Evolutionary conservation across 2,329 filamentous ascomycete species (phyloP), one percentile per base, ranked within the genome.

Genomic region (Monilinia laxa): DNA sequence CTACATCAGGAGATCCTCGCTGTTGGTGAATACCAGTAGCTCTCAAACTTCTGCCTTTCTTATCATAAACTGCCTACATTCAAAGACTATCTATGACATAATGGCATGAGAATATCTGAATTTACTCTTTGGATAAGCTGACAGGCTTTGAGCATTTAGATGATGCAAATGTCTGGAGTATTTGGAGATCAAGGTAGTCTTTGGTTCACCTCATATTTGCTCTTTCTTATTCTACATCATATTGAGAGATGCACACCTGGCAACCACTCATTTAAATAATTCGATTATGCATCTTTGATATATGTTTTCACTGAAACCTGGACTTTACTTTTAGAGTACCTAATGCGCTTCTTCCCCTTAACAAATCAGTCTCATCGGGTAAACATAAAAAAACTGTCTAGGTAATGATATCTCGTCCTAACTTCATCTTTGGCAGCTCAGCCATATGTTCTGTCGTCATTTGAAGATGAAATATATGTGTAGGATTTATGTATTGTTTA

Each of bases 1-100:
- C 25, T 31, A 10, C 7, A 59, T 35, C 57, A 58, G 23, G 14
- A 23, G 14, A 23, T 57, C 35, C 28, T 49, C 18, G 18, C n/a
- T 14, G 35, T n/a, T 16, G 57, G 45, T 60, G 57, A 60, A 49
- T 60, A n/a, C n/a, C n/a, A n/a, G n/a, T n/a, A 38, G 9, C 57
- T 38, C 18, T 35, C 31, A 42, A 35, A 49, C 42, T 28, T 49
- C 28, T 60, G 23, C 28, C 42, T 28, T 20, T 49, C 42, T 49
- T 23, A 11, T 23, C 25, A 23, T 16, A 42, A 49, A 11, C n/a
- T 7, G 18, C 38, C 11, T 57, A 57, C 28, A 28, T 9, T 35
- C 31, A 35, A 40, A 45, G 55, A n/a, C 10, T 45, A 28, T 28
- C 23, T 45, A 11, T 28, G 28, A 28, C 4, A 38, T 28, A 16